These are phyloP conservation scores for Elaeis oleifera DNA, from an alignment of 202 grass and related monocot genomes.

Conservation along the genomic window DNA sequence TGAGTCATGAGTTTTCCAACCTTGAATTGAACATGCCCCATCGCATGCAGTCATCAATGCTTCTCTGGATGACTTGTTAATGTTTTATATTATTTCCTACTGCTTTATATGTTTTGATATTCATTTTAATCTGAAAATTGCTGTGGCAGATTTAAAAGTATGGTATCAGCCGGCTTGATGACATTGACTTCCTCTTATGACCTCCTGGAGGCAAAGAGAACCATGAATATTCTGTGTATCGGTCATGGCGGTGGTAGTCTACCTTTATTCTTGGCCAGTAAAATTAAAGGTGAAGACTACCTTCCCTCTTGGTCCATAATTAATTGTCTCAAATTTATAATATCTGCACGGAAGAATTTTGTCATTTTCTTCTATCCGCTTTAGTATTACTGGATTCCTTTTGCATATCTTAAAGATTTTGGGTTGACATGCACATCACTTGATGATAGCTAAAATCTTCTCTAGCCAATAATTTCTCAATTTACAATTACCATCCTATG, in stretches of 20 bases:
- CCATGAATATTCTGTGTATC: slow-evolving; percentile 65
- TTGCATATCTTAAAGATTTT: too few species aligned
- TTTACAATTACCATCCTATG: too few species aligned
- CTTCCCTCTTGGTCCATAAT: not conserved
- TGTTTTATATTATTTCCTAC: too few species aligned
- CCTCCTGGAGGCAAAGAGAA: slow-evolving; percentile 50
- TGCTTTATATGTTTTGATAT: not conserved
- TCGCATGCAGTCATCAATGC: too few species aligned
- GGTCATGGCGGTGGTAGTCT: slow-evolving; percentile 83
- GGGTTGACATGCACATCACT: too few species aligned
- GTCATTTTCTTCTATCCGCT: too few species aligned
- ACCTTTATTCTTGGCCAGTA: slow-evolving; percentile 76
- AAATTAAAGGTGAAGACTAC: slow-evolving; percentile 56
- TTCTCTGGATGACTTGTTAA: too few species aligned
- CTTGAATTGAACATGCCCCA: too few species aligned
- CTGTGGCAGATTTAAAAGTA: slow-evolving; percentile 68
- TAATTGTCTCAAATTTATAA: not conserved
- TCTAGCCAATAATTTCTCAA: too few species aligned
- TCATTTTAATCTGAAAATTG: slow-evolving; percentile 13
- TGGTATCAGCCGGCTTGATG: slow-evolving; percentile 65
- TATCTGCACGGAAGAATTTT: not conserved
- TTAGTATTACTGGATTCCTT: too few species aligned
- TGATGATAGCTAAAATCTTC: too few species aligned
- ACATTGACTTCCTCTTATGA: slow-evolving; percentile 57
- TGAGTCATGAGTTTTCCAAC: too few species aligned